These are phyloP conservation scores for Micractinium sp. DNA, from an alignment of 139 green algal species.

Conservation along the genomic window DNA sequence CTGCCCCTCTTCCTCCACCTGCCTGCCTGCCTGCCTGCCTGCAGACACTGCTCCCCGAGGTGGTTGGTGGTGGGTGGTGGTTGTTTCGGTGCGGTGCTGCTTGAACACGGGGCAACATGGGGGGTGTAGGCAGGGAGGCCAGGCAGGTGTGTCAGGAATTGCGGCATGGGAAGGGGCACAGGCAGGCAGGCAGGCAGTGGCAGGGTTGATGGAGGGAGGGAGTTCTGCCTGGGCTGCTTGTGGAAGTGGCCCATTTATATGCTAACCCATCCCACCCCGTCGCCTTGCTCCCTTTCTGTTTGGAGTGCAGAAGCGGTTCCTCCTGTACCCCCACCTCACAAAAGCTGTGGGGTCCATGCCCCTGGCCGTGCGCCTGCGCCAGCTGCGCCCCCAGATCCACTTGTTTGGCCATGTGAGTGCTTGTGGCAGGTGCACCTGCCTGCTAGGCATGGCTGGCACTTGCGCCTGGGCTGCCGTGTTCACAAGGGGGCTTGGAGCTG, in stretches of 20 bases:
- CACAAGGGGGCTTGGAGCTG: no score
- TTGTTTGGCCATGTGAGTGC: conserved; percentile 76
- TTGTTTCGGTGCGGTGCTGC: no score
- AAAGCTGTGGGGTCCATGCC: conserved; percentile 59
- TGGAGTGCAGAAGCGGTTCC: conserved; percentile 82
- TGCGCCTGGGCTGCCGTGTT: not conserved
- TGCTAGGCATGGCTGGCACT: not conserved
- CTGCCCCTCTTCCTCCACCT: no score
- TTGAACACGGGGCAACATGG: no score
- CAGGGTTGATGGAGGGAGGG: no score
- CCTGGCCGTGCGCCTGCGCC: conserved; percentile 58
- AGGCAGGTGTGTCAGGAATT: no score
- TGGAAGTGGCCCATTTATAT: not conserved
- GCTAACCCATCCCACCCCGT: not conserved
- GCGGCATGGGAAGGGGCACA: no score
- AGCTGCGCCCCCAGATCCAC: conserved; percentile 71
- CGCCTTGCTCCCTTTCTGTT: not conserved
- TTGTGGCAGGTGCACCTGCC: not conserved
- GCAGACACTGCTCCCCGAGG: not conserved
- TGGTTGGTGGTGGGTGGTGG: no score
- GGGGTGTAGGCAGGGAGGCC: no score
- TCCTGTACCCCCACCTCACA: conserved; percentile 78
- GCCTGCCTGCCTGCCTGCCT: not conserved
- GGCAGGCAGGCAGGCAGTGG: not conserved
- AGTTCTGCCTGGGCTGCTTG: no score